Evolutionary conservation across 2,329 filamentous ascomycete genomes (phyloP).

Genomic region (Albophoma yamanashiensis): DNA sequence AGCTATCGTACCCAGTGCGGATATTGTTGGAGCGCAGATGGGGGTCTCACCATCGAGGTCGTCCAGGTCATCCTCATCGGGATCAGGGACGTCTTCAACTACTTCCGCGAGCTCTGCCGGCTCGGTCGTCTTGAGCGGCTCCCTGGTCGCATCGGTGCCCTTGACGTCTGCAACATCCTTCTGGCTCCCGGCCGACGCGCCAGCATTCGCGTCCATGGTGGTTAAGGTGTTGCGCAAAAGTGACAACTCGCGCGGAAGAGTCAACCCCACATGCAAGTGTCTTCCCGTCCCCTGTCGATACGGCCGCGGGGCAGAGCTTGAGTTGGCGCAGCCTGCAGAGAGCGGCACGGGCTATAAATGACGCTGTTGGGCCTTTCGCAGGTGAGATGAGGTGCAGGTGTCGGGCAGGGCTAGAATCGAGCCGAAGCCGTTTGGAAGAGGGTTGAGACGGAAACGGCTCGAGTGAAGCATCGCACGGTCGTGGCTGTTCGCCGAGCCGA

Average conservation of each 20-base stretch:
- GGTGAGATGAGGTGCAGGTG: not conserved
- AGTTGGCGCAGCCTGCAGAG: not conserved
- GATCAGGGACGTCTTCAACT: slow-evolving; percentile 61
- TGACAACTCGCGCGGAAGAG: not conserved
- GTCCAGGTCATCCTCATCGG: slow-evolving; percentile 85
- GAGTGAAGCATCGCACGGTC: not conserved
- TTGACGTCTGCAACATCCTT: slow-evolving; percentile 10
- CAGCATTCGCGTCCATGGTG: slow-evolving; percentile 9
- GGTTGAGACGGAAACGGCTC: not conserved
- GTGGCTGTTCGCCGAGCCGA: slow-evolving; percentile 4
- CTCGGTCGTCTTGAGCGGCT: not conserved
- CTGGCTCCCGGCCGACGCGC: slow-evolving; percentile 10
- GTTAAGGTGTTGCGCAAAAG: slow-evolving; percentile 6
- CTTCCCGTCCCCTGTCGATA: not conserved
- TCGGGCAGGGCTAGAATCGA: not conserved
- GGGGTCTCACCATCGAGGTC: slow-evolving; percentile 67
- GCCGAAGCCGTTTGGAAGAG: not conserved
- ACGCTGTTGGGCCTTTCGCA: not conserved
- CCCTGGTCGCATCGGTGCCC: slow-evolving; percentile 1
- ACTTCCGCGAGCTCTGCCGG: slow-evolving; percentile 8
- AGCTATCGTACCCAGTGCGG: not conserved
- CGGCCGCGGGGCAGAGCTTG: not conserved
- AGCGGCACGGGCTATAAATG: not conserved
- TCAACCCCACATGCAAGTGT: slow-evolving; percentile 7
- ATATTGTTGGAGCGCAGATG: not conserved